Conservation (phyloP, 2,329 filamentous ascomycete species). For the Diaporthe velutina region DNA sequence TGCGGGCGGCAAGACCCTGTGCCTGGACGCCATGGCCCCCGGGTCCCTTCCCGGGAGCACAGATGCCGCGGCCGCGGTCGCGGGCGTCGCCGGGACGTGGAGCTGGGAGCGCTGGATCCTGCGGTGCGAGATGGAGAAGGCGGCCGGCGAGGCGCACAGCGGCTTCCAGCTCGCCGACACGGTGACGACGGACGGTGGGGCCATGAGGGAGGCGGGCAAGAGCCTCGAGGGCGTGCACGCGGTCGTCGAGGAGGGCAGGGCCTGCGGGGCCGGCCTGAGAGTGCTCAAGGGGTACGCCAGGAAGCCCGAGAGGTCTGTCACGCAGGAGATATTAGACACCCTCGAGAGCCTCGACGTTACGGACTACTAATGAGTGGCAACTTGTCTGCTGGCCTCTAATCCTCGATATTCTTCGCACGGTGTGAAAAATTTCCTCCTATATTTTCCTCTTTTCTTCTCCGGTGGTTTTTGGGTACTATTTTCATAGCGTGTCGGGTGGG, state of each 20-base stretch:
- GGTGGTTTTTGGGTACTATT: neutral
- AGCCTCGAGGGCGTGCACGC: constrained; percentile 71
- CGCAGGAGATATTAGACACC: constrained; percentile 31
- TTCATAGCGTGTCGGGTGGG: constrained; percentile 21
- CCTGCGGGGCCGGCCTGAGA: constrained; percentile 70
- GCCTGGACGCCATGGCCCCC: constrained; percentile 72
- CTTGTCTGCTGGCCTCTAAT: neutral
- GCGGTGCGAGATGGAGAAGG: constrained; percentile 86
- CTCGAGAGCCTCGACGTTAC: constrained; percentile 24
- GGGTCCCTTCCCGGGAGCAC: constrained; percentile 79
- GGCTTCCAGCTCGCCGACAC: constrained; percentile 62
- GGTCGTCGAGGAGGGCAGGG: constrained; percentile 74
- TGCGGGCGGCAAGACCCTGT: constrained; percentile 55
- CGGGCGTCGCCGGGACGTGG: constrained; percentile 87
- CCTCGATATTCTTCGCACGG: neutral
- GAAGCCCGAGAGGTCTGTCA: constrained; percentile 61
- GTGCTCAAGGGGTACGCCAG: constrained; percentile 73
- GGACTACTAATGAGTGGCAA: constrained; percentile 10
- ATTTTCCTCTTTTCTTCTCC: neutral
- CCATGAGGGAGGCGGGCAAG: constrained; percentile 68
- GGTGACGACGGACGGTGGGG: constrained; percentile 59
- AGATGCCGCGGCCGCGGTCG: constrained; percentile 78
- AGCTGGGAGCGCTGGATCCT: constrained; percentile 98
- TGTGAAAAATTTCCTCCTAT: neutral
- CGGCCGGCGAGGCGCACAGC: constrained; percentile 70